Base-by-base conservation (phyloP, 805 yeast genomes). In the Candida alai region DNA sequence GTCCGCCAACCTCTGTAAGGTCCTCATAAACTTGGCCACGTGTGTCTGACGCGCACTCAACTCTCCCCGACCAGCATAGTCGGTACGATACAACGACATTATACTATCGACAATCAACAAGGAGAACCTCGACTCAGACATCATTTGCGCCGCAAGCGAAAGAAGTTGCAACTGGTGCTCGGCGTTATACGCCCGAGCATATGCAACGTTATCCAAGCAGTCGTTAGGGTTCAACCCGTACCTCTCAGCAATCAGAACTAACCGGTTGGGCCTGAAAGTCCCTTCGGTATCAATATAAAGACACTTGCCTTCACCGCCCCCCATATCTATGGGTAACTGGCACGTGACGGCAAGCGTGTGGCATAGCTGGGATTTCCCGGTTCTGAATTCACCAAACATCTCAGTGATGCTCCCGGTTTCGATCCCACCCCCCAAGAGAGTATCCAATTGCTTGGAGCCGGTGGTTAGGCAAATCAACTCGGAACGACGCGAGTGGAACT, bases 271-370 rank as follows among this genome's bases (percentile, higher is more conserved):
- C 54, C 98, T 74, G 58, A 93, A 93, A 2, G 98, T 93, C 13
- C 97, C 96, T 56, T 90, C 98, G 0, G 97, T 90, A 53, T 93
- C 98, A 41, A 93, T 89, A 55, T 85, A 93, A 36, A 93, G 68
- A 58, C 97, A 90, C 60, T 93, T 88, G 21, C 98, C 98, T 64
- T 93, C 98, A 33, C 96, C 98, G 41, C 98, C 98, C 25, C 97
- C 97, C 83, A 84, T 82, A 54, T 89, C 97, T 32, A 90, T 76
- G 4, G 97, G 97, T 36, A 93, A 68, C 60, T 90, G 98, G 58
- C 97, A 90, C 2, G 97, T 90, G 5, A 93, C 96, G 0, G 97
- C 96, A 36, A 93, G 70, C 2, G 97, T 93, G 56, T 93, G 98
- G 60, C 98, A 93, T 30, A 93, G 64, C 65, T 93, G 98, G 4